Evolutionary conservation across 257 asterid genomes (phyloP).

Genomic region (Echium plantagineum): DNA sequence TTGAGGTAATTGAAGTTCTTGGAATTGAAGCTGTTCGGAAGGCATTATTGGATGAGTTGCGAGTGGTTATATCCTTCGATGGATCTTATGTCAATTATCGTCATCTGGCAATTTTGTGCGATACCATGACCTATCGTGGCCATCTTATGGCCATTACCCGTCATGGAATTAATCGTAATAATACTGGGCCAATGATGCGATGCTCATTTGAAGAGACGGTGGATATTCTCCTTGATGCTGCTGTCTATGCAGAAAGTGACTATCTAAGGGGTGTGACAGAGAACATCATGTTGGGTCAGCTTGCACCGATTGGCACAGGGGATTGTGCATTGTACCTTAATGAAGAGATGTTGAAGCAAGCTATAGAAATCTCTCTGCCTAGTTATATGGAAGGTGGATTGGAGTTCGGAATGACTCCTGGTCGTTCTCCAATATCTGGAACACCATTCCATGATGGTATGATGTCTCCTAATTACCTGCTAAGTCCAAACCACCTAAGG

Average conservation of each 20-base stretch:
- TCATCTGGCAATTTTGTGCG: constrained; percentile 90
- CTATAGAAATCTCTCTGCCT: constrained; percentile 82
- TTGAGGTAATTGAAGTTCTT: constrained; percentile 94
- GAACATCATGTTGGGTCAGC: constrained; percentile 95
- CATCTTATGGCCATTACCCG: constrained; percentile 99
- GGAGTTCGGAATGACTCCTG: constrained; percentile 94
- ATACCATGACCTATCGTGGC: constrained; percentile 98
- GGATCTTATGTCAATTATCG: constrained; percentile 96
- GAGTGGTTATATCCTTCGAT: constrained; percentile 94
- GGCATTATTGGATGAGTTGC: constrained; percentile 85
- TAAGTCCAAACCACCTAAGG: constrained; percentile 64
- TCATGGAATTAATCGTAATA: constrained; percentile 91
- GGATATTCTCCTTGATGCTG: constrained; percentile 96
- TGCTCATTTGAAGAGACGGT: constrained; percentile 98
- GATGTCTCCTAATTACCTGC: constrained; percentile 82
- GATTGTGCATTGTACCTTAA: constrained; percentile 74
- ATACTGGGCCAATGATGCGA: constrained; percentile 98
- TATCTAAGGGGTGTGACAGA: constrained; percentile 89
- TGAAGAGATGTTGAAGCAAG: constrained; percentile 90
- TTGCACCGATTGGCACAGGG: constrained; percentile 98
- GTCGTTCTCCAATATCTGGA: constrained; percentile 69
- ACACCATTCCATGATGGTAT: constrained; percentile 90
- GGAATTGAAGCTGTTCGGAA: constrained; percentile 97
- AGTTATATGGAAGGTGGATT: constrained; percentile 91
- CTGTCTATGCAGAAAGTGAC: constrained; percentile 88